phyloP scores from a whole-genome alignment of 1,284 basidiomycete genomes.

The Albatrellus sp. region DNA sequence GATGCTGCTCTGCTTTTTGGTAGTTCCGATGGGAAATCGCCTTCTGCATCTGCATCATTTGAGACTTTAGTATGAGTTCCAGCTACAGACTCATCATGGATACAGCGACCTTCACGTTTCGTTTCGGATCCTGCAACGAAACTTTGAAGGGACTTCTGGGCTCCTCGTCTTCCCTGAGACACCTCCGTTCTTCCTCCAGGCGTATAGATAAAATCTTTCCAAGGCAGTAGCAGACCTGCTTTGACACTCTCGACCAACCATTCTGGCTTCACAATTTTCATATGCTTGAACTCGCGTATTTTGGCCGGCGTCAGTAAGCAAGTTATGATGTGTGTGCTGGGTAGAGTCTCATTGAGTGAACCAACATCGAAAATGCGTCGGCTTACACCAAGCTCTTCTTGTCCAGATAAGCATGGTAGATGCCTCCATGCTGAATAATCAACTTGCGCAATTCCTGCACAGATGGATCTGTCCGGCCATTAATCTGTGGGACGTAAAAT shows the following conservation, averaged over 20 bases:
- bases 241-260: conserved; percentile 78
- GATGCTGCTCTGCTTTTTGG: not conserved
- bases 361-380: not conserved
- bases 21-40: not conserved
- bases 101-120: not conserved
- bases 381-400: conserved; percentile 65
- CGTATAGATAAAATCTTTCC: conserved; percentile 55
- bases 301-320: conserved; percentile 85
- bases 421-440: conserved; percentile 75
- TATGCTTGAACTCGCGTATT: conserved; percentile 74
- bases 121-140: conserved; percentile 13
- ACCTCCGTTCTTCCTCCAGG: conserved; percentile 32
- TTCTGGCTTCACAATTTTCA: conserved; percentile 80
- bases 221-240: conserved; percentile 59
- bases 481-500: conserved; percentile 42
- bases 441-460: conserved; percentile 76
- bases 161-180: conserved; percentile 33
- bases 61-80: too few relatives aligned
- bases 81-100: too few relatives aligned
- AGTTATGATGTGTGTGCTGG: conserved; percentile 82
- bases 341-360: conserved; percentile 2
- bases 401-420: conserved; percentile 77
- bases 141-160: conserved; percentile 22
- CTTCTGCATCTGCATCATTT: not conserved
- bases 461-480: conserved; percentile 84